Conservation (phyloP, 2,329 filamentous ascomycete genomes). For the Nothophoma quercina region DNA sequence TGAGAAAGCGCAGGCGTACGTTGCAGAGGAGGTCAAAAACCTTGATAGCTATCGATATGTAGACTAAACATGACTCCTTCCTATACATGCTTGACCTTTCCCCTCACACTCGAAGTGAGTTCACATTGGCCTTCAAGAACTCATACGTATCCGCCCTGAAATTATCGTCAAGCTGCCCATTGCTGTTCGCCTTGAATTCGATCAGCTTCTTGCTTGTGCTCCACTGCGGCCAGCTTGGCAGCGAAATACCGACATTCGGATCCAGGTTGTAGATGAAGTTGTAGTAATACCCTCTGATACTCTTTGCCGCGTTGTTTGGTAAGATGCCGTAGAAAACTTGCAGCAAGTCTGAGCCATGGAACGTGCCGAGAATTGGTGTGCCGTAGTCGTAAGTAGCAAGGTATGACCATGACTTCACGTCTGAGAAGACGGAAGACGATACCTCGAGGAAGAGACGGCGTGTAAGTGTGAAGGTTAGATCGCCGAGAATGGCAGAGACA, state of each 20-base stretch:
- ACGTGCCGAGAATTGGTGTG: constrained; percentile 76
- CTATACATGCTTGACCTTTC: too few relatives aligned
- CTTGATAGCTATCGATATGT: too few relatives aligned
- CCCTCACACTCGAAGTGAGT: not conserved
- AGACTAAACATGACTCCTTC: too few relatives aligned
- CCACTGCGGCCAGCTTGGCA: constrained; percentile 64
- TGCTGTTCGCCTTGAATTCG: constrained; percentile 53
- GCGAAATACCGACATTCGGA: constrained; percentile 65
- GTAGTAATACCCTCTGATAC: constrained; percentile 74
- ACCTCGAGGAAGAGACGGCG: constrained; percentile 69
- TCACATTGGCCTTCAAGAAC: constrained; percentile 47
- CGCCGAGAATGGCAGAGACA: constrained; percentile 76
- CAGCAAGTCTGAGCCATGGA: constrained; percentile 74
- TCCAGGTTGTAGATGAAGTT: constrained; percentile 75
- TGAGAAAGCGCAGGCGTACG: too few relatives aligned
- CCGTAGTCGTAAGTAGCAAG: constrained; percentile 75
- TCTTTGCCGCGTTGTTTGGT: constrained; percentile 67
- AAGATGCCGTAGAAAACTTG: constrained; percentile 72
- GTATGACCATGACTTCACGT: constrained; percentile 76
- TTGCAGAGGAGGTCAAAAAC: too few relatives aligned
- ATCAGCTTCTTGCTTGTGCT: constrained; percentile 58
- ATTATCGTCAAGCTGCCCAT: constrained; percentile 55
- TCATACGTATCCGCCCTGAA: constrained; percentile 58
- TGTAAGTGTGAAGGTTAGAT: constrained; percentile 76
- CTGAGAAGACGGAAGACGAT: constrained; percentile 58